A percentile compares a stretch with the other conserved stretches of the same genome.
Evolutionary conservation across 352 stramenopile genomes (phyloP).

Genomic region (Phytophthora brassicae): DNA sequence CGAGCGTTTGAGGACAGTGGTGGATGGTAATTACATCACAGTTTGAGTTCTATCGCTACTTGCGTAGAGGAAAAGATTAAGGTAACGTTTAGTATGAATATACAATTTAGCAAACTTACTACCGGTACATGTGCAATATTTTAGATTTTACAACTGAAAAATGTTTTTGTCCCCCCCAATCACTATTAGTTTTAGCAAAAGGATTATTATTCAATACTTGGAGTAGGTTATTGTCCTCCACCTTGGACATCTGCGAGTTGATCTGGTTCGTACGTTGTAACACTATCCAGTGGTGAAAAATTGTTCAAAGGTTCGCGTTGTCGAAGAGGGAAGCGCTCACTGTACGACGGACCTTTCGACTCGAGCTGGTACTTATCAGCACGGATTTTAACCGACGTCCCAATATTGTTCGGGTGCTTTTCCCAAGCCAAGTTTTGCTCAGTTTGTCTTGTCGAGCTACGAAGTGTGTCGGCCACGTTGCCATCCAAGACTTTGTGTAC

Average conservation of each 20-base stretch:
- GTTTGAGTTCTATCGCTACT: constrained; percentile 24
- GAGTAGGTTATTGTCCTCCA: no score
- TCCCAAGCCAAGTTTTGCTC: constrained; percentile 66
- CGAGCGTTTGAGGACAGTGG: constrained; percentile 48
- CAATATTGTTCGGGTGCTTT: constrained; percentile 49
- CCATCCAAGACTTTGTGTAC: constrained; percentile 73
- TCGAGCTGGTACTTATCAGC: constrained; percentile 44
- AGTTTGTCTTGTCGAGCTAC: constrained; percentile 34
- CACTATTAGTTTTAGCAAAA: no score
- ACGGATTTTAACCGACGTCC: constrained; percentile 71
- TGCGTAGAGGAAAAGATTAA: neutral
- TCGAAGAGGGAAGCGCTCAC: constrained; percentile 66
- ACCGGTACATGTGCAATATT: no score
- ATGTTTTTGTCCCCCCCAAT: no score
- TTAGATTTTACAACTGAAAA: no score
- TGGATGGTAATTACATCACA: constrained; percentile 38
- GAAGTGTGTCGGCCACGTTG: constrained; percentile 54
- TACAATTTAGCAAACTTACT: neutral
- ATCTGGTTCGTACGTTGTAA: constrained; percentile 36
- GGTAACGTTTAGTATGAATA: no score
- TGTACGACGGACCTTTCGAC: constrained; percentile 55
- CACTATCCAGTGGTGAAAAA: constrained; percentile 28
- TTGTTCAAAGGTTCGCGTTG: constrained; percentile 30
- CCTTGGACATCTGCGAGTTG: constrained; percentile 52
- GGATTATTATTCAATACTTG: no score